Base-by-base conservation (phyloP, 805 yeast species). In the Spencermartinsiella europaea region DNA sequence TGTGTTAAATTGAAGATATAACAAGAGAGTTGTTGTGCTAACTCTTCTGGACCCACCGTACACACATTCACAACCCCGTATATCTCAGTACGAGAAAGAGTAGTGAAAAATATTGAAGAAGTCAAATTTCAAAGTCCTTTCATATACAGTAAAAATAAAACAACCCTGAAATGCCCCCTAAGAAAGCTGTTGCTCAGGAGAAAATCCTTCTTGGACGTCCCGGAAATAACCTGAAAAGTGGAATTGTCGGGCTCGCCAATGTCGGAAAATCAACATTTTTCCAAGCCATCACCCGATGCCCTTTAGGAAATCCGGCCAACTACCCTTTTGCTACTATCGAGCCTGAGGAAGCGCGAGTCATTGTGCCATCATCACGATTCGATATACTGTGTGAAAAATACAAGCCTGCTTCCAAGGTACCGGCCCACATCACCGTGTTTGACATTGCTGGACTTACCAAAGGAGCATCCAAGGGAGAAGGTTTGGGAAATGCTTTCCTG, bases 391-490 rank as follows among this genome's bases (percentile, higher is more conserved):
- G 78, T 60, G 77, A 77, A 43, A 70, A 84, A 60, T 93, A 88
- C 76, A 66, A 69, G 64, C 91, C 97, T 50, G 85, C 87, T 61
- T 77, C 85, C 58, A 80, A 80, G 64, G 89, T 91, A 50, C 97
- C 97, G 50, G 96, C 98, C 15, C 83, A 76, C 64, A 80, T 91
- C 68, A 91, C 97, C 48, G 81, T 93, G 49, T 89, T 86, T 63
- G 99, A 93, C 72, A 93, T 93, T 70, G 99, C 99, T 50, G 99
- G 99, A 68, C 76, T 93, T 66, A 91, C 98, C 55, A 87, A 87
- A 71, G 97, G 96, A 71, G 97, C 98, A 34, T 81, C 88, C 50
- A 83, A 85, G 45, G 98, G 98, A 68, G 97, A 89, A 71, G 99
- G 99, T 66, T 80, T 93, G 56, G 99, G 99, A 64, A 93, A 93